Conservation (phyloP, 2,329 filamentous ascomycete genomes). For the Camillea tinctor region DNA sequence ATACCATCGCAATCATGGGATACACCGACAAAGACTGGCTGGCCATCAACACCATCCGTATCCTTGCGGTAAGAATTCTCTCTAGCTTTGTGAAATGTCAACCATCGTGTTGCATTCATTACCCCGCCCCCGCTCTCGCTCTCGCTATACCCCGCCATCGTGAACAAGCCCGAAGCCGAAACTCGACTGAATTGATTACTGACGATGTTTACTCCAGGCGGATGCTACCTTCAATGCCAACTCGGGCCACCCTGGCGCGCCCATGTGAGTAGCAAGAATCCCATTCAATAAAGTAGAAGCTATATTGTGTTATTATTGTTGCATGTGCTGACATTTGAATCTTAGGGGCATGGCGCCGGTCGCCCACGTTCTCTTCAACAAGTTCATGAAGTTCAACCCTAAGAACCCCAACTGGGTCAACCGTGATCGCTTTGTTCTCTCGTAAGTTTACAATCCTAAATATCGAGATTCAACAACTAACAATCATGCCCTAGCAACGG, state of each 20-base stretch:
- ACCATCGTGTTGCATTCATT: background rate
- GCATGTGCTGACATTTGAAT: constrained; percentile 13
- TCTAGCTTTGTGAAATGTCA: constrained; percentile 12
- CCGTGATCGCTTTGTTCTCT: constrained; percentile 97
- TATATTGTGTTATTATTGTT: background rate
- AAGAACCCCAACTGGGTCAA: constrained; percentile 98
- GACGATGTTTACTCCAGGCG: constrained; percentile 57
- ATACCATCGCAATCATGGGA: constrained; percentile 65
- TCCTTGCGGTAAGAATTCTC: constrained; percentile 75
- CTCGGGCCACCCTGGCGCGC: constrained; percentile 97
- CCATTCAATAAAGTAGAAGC: constrained; percentile 3
- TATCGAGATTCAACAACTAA: constrained; percentile 2
- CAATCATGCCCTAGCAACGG: constrained; percentile 68
- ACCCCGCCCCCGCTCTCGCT: constrained; percentile 29
- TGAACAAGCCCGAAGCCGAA: constrained; percentile 21
- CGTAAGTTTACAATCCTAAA: constrained; percentile 63
- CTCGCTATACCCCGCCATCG: constrained; percentile 31
- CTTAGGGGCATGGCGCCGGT: constrained; percentile 83
- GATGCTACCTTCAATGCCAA: constrained; percentile 97
- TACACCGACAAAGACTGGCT: constrained; percentile 85
- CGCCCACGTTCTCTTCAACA: constrained; percentile 96
- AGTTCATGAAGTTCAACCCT: constrained; percentile 99
- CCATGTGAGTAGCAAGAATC: constrained; percentile 63
- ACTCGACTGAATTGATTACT: constrained; percentile 15
- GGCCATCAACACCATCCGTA: constrained; percentile 97